Base-by-base conservation (phyloP, 75 land plant species). In the Adiantum capillusveneris region DNA sequence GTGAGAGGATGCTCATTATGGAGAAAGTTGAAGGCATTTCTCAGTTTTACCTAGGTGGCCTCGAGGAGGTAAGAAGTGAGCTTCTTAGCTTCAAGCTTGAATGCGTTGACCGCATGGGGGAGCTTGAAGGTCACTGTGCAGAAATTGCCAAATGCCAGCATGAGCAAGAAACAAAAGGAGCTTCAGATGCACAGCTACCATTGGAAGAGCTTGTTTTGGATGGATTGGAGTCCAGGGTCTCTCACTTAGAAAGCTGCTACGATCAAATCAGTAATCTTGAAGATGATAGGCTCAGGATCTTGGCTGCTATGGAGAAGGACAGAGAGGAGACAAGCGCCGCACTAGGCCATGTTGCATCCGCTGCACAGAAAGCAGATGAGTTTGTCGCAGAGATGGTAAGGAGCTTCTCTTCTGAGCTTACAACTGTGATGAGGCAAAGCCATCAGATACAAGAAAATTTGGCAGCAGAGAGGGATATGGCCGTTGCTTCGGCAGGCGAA, bases 41-140 rank as follows among this genome's bases (percentile, higher is more conserved):
- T 14, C 44, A 71, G n/a, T 45, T 65, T 11, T 71, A 65, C 68
- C 54, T 65, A 21, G 69, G 74, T 25, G 69, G 74, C 7, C 50
- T 71, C 13, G 74, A 71, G 28, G 74, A 71, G 25, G 60, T 71
- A 26, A 59, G 70, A 20, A 52, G 43, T 18, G 70, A 72, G 55
- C 42, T 66, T 31, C 58, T 53, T 2, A 72, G 58, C 34, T 37
- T 65, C 16, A 71, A 65, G 62, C 29, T 65, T 12, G 44, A 28
- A 25, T 71, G 63, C 42, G 56, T 46, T 16, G 69, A 65, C 37
- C 56, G 31, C 21, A 11, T 71, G 7, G 74, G 56, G 25, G 62
- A 71, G 31, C 68, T 71, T 9, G 74, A 71, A 42, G 0, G 49
- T 57, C 54, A 65, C 34, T 45, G 46, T 28, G 44, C 16, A 17